A percentile compares a stretch with the other conserved stretches of the same genome.
phyloP scores from a whole-genome alignment of 202 grass and related monocot genomes.

The Dendrocalamus latiflorus region DNA sequence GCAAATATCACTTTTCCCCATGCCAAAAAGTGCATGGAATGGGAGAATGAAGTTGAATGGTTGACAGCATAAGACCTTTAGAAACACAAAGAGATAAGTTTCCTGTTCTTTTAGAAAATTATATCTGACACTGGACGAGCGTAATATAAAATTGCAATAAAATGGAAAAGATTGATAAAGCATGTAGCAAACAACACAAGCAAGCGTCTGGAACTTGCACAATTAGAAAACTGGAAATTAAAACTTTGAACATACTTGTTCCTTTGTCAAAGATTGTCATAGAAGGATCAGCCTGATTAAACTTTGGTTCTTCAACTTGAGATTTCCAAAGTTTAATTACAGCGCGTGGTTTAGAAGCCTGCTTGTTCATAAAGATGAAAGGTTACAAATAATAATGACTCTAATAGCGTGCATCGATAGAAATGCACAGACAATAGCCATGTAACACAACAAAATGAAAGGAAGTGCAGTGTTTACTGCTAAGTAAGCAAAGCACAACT shows the following conservation, averaged over 20 bases:
- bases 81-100: too few species aligned
- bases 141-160: not conserved
- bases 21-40: too few species aligned
- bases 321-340: slow-evolving; percentile 78
- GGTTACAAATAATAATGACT: slow-evolving; percentile 25
- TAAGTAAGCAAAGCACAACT: not conserved
- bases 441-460: not conserved
- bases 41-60: too few species aligned
- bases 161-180: slow-evolving; percentile 15
- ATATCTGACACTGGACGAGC: not conserved
- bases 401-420: not conserved
- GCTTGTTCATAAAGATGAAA: slow-evolving; percentile 27
- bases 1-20: too few species aligned
- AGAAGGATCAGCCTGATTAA: slow-evolving; percentile 58
- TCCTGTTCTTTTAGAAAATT: slow-evolving; percentile 12
- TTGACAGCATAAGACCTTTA: too few species aligned
- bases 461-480: not conserved
- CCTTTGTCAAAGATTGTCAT: slow-evolving; percentile 68
- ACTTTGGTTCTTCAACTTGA: slow-evolving; percentile 77
- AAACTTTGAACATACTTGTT: slow-evolving; percentile 61
- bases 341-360: slow-evolving; percentile 69
- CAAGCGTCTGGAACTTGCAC: not conserved
- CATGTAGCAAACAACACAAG: slow-evolving; percentile 6
- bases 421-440: not conserved
- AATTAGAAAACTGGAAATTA: not conserved